A percentile compares a stretch with the other conserved stretches of the same genome.
phyloP scores from a whole-genome alignment of 805 yeast genomes.

The Sungouiella thailandica region DNA sequence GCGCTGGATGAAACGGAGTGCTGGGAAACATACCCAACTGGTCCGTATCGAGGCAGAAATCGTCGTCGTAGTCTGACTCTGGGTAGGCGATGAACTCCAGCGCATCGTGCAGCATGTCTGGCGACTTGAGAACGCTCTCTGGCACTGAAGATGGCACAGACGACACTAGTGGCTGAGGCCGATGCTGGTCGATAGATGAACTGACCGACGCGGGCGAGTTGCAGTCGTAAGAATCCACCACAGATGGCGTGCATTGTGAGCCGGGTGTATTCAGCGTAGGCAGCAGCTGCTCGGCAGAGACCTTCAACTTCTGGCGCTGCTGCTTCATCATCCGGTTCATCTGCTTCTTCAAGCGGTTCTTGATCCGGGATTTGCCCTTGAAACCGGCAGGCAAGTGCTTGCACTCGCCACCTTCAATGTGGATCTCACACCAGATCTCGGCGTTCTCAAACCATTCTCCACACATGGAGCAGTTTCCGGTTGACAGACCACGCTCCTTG shows the following conservation, averaged over 20 bases:
- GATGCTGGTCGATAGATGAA: constrained; percentile 6
- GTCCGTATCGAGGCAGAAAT: constrained; percentile 39
- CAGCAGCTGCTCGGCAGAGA: constrained; percentile 6
- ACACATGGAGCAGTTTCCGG: constrained; percentile 54
- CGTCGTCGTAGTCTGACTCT: constrained; percentile 35
- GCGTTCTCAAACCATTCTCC: constrained; percentile 45
- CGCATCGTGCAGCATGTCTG: too few species aligned
- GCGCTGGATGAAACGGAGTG: too few species aligned
- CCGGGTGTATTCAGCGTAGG: constrained; percentile 15
- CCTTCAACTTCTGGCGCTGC: constrained; percentile 8
- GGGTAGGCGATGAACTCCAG: too few species aligned
- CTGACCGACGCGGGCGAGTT: constrained; percentile 14
- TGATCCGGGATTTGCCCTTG: constrained; percentile 40
- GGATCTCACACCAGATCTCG: constrained; percentile 48
- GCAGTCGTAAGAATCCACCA: constrained; percentile 13
- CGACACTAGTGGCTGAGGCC: constrained; percentile 3
- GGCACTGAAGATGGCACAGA: too few species aligned
- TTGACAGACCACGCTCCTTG: constrained; percentile 35
- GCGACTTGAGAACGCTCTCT: constrained; percentile 1
- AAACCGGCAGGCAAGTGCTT: constrained; percentile 38
- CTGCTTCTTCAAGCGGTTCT: constrained; percentile 38
- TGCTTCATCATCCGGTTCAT: constrained; percentile 19
- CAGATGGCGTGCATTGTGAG: constrained; percentile 12
- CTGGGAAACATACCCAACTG: constrained; percentile 23
- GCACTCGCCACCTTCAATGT: constrained; percentile 48